Base-by-base conservation (phyloP, 768 basidiomycete species). In the Psilocybe cubensis region DNA sequence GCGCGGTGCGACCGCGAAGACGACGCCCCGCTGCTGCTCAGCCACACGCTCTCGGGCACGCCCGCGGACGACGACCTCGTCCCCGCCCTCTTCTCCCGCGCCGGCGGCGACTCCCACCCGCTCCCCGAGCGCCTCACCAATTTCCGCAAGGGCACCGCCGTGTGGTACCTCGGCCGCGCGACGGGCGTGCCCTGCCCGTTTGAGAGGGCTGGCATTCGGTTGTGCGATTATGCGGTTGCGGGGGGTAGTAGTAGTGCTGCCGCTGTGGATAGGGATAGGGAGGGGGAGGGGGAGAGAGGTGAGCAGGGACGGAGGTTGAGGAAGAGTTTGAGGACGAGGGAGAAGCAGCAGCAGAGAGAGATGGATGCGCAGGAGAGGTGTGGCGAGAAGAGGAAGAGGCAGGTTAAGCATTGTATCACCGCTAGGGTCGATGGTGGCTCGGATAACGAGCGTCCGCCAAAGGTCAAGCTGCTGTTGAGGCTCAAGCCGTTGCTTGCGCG, bases 181-280 rank as follows among this genome's bases (percentile, higher is more conserved):
- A 84, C 89, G 8, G 91, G 91, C 48, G 81, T 85, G 5, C 84
- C 86, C 0, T 92, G 90, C 71, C 90, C 90, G 4, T 92, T 92
- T 68, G 75, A 86, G 4, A 79, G 84, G 56, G 86, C 82, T 1
- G 88, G 89, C n/a, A 87, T 92, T 48, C 79, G 84, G 33, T 79
- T 90, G 3, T 87, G 82, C 68, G 84, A 91, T 43, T 89, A 89
- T 68, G 82, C 72, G 63, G 20, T 5, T 7, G 42, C 41, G 23
- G 7, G 42, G n/a, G n/a, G 42, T 5, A 5, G 18, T 6, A 11
- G 42, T 35, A 8, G 33, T 17, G 9, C 17, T 9, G 8, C 9
- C 33, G 9, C 17, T 8, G 23, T 40, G 73, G 66, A 59, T 49
- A 51, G 57, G 53, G 60, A 53, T 57, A 28, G 65, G 66, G 31